Evolutionary conservation across 1,284 basidiomycete genomes (phyloP).

Genomic region (Vanrija sp.): DNA sequence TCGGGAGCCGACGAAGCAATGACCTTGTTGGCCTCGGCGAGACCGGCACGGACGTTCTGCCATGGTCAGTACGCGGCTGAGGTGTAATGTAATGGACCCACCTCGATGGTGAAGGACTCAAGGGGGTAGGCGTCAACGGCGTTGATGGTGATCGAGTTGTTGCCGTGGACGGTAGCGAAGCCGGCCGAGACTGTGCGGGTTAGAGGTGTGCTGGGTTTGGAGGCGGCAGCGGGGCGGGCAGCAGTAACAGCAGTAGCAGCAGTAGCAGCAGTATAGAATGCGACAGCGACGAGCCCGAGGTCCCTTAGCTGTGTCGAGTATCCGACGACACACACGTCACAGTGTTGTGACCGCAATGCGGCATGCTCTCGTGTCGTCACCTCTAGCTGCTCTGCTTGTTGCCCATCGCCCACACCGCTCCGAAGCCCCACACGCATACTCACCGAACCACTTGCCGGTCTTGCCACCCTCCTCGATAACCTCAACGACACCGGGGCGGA

Average conservation of each 20-base stretch:
- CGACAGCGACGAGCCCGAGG: too few relatives aligned
- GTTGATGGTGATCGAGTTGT: constrained; percentile 95
- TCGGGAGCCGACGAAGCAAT: constrained; percentile 79
- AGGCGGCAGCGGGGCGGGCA: too few relatives aligned
- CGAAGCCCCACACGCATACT: constrained; percentile 39
- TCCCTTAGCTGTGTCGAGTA: too few relatives aligned
- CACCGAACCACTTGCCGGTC: constrained; percentile 92
- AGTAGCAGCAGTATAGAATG: too few relatives aligned
- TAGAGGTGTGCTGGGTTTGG: background rate
- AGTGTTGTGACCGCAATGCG: too few relatives aligned
- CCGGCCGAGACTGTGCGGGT: constrained; percentile 78
- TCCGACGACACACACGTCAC: too few relatives aligned
- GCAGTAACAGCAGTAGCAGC: too few relatives aligned
- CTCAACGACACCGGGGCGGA: constrained; percentile 88
- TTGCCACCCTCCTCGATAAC: constrained; percentile 72
- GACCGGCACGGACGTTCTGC: constrained; percentile 82
- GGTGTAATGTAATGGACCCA: constrained; percentile 12
- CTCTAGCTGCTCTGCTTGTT: background rate
- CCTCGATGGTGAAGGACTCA: constrained; percentile 61
- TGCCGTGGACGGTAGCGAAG: constrained; percentile 96
- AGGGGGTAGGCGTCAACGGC: constrained; percentile 93
- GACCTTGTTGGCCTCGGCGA: constrained; percentile 84
- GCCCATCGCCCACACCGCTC: background rate
- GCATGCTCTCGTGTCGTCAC: too few relatives aligned
- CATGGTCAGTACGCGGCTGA: background rate